Evolutionary conservation across 179 eudicot species (phyloP), one percentile per base, ranked within the genome.

Genomic region (Beta macrorhiza): DNA sequence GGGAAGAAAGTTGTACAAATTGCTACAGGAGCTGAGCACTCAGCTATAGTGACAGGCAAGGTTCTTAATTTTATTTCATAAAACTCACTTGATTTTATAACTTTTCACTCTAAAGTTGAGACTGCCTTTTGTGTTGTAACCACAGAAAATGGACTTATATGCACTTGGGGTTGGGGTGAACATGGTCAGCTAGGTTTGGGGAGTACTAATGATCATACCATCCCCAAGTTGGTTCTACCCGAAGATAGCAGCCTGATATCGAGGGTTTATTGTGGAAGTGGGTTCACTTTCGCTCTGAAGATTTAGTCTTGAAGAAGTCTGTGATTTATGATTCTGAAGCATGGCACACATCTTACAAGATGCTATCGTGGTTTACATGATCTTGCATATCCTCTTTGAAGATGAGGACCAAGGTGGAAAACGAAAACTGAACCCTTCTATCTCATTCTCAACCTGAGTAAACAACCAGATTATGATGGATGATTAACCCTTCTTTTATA

Each of bases 121-220:
- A 67, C 32, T 49, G 8, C 32, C 19, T 69, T 7, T 64, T 20
- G 42, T 71, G 57, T 84, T 55, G 47, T 79, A 63, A 58, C 29
- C 55, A 10, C 90, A 95, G 98, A 89, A 17, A 70, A 81, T 70
- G 97, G 91, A 82, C 82, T 83, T 62, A 70, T 92, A 47, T 90
- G 85, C 89, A 92, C 93, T 80, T 93, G 98, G 98, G 99, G 99
- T 79, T 93, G 99, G 99, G 99, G 98, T 11, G 99, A 95, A 82
- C 99, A 95, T 17, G 99, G 99, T 72, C 99, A 95, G 84, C 94
- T 95, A 82, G 99, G 98, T 47, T 85, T 93, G 80, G 99, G 97
- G 16, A 79, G 84, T 78, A 85, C 94, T 10, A 56, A 44, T 55
- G 97, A 95, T 80, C 93, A 88, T 78, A 80, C 83, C 69, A 67